phyloP scores from a whole-genome alignment of 1,139 yeast species.

The Geotrichum klebahnii region DNA sequence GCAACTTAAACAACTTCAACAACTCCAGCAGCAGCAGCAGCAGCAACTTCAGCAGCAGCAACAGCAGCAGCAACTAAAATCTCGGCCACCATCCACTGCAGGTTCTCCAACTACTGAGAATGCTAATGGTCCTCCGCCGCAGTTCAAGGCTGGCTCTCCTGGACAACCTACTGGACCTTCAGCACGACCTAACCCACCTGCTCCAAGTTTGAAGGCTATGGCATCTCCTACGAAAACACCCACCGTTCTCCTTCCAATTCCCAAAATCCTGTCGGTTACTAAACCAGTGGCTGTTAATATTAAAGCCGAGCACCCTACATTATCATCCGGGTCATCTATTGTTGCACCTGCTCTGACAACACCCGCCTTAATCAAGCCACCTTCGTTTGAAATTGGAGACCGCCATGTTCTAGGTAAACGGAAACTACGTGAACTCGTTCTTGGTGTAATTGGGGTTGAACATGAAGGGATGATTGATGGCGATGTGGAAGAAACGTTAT shows the following conservation, averaged over 20 bases:
- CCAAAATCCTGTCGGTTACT: conserved; percentile 61
- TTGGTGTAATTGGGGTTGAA: conserved; percentile 80
- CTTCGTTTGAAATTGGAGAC: conserved; percentile 70
- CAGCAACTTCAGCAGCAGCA: conserved; percentile 22
- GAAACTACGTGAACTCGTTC: conserved; percentile 72
- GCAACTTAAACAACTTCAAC: conserved; percentile 20
- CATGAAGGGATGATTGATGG: conserved; percentile 68
- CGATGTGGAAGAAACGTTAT: conserved; percentile 84
- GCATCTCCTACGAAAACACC: conserved; percentile 47
- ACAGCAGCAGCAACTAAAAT: conserved; percentile 27
- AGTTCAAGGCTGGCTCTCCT: conserved; percentile 22
- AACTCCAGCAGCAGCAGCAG: conserved; percentile 21
- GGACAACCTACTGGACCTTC: conserved; percentile 31
- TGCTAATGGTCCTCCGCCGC: conserved; percentile 13
- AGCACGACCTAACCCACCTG: conserved; percentile 34
- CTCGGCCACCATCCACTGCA: conserved; percentile 19
- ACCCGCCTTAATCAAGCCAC: conserved; percentile 73
- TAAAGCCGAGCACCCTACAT: conserved; percentile 69
- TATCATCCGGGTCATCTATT: conserved; percentile 81
- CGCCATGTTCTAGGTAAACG: conserved; percentile 86
- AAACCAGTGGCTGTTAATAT: conserved; percentile 60
- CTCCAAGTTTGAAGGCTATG: conserved; percentile 29
- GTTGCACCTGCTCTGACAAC: conserved; percentile 61
- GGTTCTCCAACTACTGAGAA: conserved; percentile 6
- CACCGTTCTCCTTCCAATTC: conserved; percentile 57